Conservation (phyloP, 768 basidiomycete species). For the Mycena alexandri region DNA sequence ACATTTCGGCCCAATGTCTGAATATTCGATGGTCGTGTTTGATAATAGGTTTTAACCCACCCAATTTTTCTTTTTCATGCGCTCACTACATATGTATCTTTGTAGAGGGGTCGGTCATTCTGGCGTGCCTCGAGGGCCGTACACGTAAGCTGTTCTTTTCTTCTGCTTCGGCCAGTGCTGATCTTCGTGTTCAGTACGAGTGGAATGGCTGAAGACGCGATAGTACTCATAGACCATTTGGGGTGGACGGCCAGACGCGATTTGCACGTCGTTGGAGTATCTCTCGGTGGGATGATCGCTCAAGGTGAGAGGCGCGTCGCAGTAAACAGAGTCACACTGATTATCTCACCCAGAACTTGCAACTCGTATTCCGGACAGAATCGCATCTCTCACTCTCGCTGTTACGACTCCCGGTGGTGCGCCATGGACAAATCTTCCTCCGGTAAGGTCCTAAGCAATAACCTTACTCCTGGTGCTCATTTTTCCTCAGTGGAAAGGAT, state of each 20-base stretch:
- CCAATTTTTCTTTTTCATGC: not conserved
- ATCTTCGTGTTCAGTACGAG: conserved; percentile 61
- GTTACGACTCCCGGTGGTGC: conserved; percentile 80
- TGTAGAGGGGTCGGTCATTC: conserved; percentile 81
- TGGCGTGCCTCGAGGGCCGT: conserved; percentile 77
- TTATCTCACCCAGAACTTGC: conserved; percentile 67
- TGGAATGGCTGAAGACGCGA: conserved; percentile 82
- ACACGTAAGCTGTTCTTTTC: conserved; percentile 64
- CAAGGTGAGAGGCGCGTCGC: conserved; percentile 61
- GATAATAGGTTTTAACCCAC: conserved; percentile 64
- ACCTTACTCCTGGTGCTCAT: not conserved
- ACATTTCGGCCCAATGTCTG: conserved; percentile 62
- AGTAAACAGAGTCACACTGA: not conserved
- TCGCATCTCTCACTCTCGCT: conserved; percentile 72
- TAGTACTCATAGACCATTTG: conserved; percentile 75
- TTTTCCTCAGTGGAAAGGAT: conserved; percentile 55
- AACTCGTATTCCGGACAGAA: conserved; percentile 71
- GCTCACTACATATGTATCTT: not conserved
- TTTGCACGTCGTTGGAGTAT: conserved; percentile 80
- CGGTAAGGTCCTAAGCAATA: conserved; percentile 51
- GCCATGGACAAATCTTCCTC: conserved; percentile 70
- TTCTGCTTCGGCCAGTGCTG: not conserved
- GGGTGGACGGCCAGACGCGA: conserved; percentile 75
- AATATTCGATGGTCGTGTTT: conserved; percentile 78
- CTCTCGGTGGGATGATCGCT: conserved; percentile 88